Base-by-base conservation (phyloP, 768 basidiomycete genomes). In the Mycena vulgaris region DNA sequence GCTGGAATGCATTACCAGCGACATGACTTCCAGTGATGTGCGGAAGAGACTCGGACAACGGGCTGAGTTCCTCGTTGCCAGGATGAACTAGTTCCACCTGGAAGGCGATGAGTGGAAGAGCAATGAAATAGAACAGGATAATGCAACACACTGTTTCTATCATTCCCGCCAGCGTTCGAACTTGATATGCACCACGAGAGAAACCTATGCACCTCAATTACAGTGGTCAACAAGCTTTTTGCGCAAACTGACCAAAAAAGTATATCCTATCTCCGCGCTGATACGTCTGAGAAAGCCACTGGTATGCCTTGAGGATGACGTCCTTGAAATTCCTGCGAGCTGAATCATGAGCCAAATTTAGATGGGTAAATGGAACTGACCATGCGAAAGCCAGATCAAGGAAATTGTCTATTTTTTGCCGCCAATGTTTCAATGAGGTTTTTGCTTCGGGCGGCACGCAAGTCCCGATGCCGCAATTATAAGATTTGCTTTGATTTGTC, bases 341-440 rank as follows among this genome's bases (percentile, higher is more conserved):
- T 35, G 28, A 13, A n/a, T n/a, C 14, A 33, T 16, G 19, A 1
- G 19, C 1, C 23, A 28, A 3, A 23, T 45, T 11, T 19, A 21
- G 51, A 25, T 27, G 17, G 23, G 19, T 68, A 40, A 14, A 13
- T n/a, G n/a, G 57, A 21, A 11, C 76, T 19, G 68, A 85, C 85
- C 79, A 71, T n/a, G 83, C 85, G 40, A 86, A 55, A 5, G 78
- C 81, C 59, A 83, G 63, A 53, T 85, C 83, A 28, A 84, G 52
- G 13, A 33, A 57, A 53, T 77, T 75, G 25, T 61, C 72, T 2
- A 84, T 0, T 5, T 69, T 70, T 63, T 75, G 77, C 25, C 52
- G 68, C 33, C 65, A 31, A 27, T 75, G 79, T 30, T 62, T 62
- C 10, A 59, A 66, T 2, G 75, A 75, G 40, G 40, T 60, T 55